Base-by-base conservation (phyloP, 345 rosid genomes). In the Eucalyptus melliodora region DNA sequence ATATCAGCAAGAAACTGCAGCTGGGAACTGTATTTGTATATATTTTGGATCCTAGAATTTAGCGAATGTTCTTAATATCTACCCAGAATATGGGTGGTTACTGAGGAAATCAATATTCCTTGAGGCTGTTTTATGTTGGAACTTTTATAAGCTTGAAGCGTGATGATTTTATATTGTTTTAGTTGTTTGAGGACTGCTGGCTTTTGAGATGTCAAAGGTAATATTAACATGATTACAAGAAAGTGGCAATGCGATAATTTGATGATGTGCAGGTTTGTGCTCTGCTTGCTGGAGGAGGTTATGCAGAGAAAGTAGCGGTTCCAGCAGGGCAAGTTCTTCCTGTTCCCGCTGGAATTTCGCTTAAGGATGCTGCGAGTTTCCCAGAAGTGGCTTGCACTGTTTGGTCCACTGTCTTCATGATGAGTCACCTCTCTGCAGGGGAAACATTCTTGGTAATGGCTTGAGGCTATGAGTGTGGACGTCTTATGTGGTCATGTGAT, bases 351-450 rank as follows among this genome's bases (percentile, higher is more conserved):
- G 95, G 98, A 50, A 88, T 97, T 89, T 93, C 98, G 4, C 89
- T 96, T 16, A 91, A 91, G 86, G 98, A 97, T 92, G 97, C 97
- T 45, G 91, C 95, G 24, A 90, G 94, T 92, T 91, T 97, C 72
- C 97, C 99, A 21, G 99, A 97, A 91, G 99, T 97, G 88, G 96
- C 97, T 10, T 96, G 98, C 89, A 96, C 99, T 67, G 98, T 97
- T 91, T 96, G 99, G 98, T 97, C 98, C 2, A 96, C 98, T 90
- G 93, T 95, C 89, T 95, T 97, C 89, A 97, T 96, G 99, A 96
- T 47, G 92, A 95, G 97, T 65, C 89, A 88, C 56, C 94, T 95
- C 87, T 91, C 95, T 27, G 88, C 95, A 19, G 97, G 96, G 30
- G 97, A 97, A 94, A 92, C 96, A 4, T 92, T 97, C 89, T 89